Base-by-base conservation (phyloP, 306 rosid species). In the Pterocarpus santalinus region DNA sequence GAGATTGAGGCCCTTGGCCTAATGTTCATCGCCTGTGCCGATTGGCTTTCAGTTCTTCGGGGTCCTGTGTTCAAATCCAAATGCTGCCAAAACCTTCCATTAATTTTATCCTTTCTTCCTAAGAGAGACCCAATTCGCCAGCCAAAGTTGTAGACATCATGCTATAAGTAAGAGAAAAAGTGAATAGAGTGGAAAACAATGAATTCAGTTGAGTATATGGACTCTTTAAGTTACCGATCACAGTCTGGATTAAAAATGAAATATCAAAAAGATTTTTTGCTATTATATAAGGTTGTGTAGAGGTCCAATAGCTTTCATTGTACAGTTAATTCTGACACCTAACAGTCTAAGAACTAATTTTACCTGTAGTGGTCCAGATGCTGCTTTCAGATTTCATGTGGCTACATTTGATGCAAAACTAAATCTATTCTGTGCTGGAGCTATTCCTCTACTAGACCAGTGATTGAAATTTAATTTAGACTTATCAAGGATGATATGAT, bases 121-220 rank as follows among this genome's bases (percentile, higher is more conserved):
- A 7, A 16, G 51, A 55, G 78, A 57, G 77, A 34, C 17, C 28
- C 41, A 6, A 73, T 17, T 39, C 32, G 4, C 49, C 49, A 39
- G 41, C 52, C 38, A 10, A 56, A 38, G 66, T 56, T 55, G 65
- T 16, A 57, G 66, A 57, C 4, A 7, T 73, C 76, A 17, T 36
- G 30, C 4, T 53, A 73, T 10, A 53, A 73, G 11, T 1, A 5
- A 55, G 49, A 33, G 14, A 65, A 15, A 46, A 34, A 63, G 34
- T 47, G 28, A 47, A 22, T 35, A 49, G 69, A 67, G 53, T 38
- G 49, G 71, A 51, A 41, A 13, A 38, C 28, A 68, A 51, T 36
- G 11, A 69, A 78, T 34, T 32, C 34, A 3, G 70, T 75, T 75
- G 17, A 32, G 35, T 69, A 76, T 58, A 30, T 69, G 64, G 38